A percentile compares a stretch with the other conserved stretches of the same genome.
phyloP scores from a whole-genome alignment of 805 yeast species.

The Priceomyces castillae region DNA sequence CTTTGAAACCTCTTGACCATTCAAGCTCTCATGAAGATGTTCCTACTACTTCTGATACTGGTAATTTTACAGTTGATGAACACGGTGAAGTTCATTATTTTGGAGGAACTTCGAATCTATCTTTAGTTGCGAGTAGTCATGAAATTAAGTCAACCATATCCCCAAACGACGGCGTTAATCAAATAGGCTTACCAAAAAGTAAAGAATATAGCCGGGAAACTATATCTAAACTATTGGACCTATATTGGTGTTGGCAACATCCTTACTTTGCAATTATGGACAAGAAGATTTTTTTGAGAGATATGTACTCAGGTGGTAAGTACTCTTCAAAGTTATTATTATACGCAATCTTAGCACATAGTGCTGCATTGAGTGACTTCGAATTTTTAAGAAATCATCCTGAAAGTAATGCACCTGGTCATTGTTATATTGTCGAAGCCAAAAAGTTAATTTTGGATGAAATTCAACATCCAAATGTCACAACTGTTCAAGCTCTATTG shows the following conservation, averaged over 20 bases:
- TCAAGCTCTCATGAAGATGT: not conserved
- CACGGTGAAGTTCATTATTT: slow-evolving; percentile 10
- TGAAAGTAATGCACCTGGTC: slow-evolving; percentile 3
- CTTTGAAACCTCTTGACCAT: not conserved
- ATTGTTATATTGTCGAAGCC: slow-evolving; percentile 7
- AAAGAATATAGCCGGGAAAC: not conserved
- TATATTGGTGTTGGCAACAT: slow-evolving; percentile 13
- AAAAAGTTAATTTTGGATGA: slow-evolving; percentile 9
- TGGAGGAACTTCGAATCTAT: slow-evolving; percentile 12
- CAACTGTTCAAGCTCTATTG: slow-evolving; percentile 10
- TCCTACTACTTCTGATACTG: not conserved
- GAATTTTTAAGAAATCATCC: not conserved
- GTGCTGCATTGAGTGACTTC: slow-evolving; percentile 4
- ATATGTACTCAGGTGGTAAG: slow-evolving; percentile 9
- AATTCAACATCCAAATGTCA: slow-evolving; percentile 8
- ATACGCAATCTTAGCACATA: slow-evolving; percentile 9
- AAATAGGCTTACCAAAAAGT: not conserved
- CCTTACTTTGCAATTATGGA: slow-evolving; percentile 9
- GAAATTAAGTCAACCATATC: not conserved
- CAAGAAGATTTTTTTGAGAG: slow-evolving; percentile 9
- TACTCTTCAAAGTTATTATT: slow-evolving; percentile 11
- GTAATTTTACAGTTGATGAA: slow-evolving; percentile 2
- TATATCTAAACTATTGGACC: slow-evolving; percentile 6
- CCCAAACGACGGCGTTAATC: not conserved
- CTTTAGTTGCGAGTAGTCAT: not conserved